Evolutionary conservation across 495 filamentous ascomycete species (phyloP).

Genomic region (Aspergillus conjunctus): DNA sequence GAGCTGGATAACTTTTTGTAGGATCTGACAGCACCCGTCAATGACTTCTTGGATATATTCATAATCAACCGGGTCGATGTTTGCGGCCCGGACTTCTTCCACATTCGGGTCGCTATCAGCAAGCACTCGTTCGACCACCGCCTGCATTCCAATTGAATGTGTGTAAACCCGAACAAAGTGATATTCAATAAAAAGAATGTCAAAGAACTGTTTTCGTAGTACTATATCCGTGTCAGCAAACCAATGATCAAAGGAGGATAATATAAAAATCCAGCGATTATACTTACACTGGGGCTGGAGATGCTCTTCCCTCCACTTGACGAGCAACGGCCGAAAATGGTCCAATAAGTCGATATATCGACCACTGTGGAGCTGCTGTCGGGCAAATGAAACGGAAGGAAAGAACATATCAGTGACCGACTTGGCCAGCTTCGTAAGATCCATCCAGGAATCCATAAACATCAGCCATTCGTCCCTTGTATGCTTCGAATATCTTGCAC

Average conservation of each 20-base stretch:
- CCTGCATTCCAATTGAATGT: constrained; percentile 58
- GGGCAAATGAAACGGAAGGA: constrained; percentile 52
- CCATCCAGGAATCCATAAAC: constrained; percentile 56
- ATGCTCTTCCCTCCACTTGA: constrained; percentile 54
- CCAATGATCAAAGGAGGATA: background rate
- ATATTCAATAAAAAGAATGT: constrained; percentile 55
- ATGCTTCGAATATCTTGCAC: constrained; percentile 32
- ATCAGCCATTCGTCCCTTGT: constrained; percentile 43
- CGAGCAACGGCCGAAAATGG: constrained; percentile 53
- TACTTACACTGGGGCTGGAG: constrained; percentile 42
- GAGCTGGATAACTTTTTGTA: constrained; percentile 49
- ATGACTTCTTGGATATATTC: constrained; percentile 60
- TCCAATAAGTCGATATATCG: constrained; percentile 56
- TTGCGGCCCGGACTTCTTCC: constrained; percentile 45
- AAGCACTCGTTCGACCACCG: constrained; percentile 49
- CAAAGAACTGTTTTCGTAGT: constrained; percentile 45
- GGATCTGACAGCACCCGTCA: constrained; percentile 54
- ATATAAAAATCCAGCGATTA: constrained; percentile 1
- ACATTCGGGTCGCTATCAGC: constrained; percentile 44
- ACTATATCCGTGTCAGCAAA: constrained; percentile 29
- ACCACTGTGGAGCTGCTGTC: constrained; percentile 53
- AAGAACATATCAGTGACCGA: constrained; percentile 58
- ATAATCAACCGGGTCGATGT: constrained; percentile 56
- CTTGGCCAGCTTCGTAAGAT: constrained; percentile 55
- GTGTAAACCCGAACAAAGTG: constrained; percentile 57